Percentiles rank a stretch among this genome's conserved stretches.
These are phyloP conservation scores for Termitomyces sp. DNA, from an alignment of 768 basidiomycete genomes.

Conservation along the genomic window DNA sequence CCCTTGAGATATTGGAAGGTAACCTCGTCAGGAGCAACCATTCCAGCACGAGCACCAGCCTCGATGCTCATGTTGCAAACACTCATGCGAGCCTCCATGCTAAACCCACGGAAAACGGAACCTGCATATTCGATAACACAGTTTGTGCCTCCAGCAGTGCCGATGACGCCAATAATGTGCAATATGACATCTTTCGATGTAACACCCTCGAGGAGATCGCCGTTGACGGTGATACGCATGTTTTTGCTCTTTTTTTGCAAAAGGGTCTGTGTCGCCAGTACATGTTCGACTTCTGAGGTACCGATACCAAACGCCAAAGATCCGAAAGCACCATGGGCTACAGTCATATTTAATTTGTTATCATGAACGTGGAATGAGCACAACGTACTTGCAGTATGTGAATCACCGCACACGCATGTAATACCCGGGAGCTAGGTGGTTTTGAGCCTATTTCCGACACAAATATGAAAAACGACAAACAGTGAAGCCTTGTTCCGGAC, in stretches of 20 bases:
- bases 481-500: constrained; percentile 93
- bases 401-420: constrained; percentile 89
- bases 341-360: neutral
- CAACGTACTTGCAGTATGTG: constrained; percentile 82
- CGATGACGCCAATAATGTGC: constrained; percentile 86
- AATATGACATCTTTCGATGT: constrained; percentile 89
- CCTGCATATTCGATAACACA: constrained; percentile 89
- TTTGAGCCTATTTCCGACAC: neutral
- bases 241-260: constrained; percentile 87
- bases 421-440: constrained; percentile 60
- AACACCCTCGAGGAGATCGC: constrained; percentile 75
- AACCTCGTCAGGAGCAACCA: constrained; percentile 87
- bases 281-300: constrained; percentile 92
- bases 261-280: constrained; percentile 88
- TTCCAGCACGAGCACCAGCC: constrained; percentile 88
- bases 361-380: neutral
- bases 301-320: constrained; percentile 93
- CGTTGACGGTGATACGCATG: constrained; percentile 89
- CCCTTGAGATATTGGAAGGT: constrained; percentile 83
- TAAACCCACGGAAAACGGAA: constrained; percentile 79
- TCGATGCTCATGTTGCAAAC: constrained; percentile 97
- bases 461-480: constrained; percentile 29
- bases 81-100: constrained; percentile 90
- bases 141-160: constrained; percentile 93
- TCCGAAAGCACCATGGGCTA: constrained; percentile 90